These are phyloP conservation scores for Microstegium vimineum DNA, from an alignment of 176 grass and related monocot species.

Conservation along the genomic window DNA sequence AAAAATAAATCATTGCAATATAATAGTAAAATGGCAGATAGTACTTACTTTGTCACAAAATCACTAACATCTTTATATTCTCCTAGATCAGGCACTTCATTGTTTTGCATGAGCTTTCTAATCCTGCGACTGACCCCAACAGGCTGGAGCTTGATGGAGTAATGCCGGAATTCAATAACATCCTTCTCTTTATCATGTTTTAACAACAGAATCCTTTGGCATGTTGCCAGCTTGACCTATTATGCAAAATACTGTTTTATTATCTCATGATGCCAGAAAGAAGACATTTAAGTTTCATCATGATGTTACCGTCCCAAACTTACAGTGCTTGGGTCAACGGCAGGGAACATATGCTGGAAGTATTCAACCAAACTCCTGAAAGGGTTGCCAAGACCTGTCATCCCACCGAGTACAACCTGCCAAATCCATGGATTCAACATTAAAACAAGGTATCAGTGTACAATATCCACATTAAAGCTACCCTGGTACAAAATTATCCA, in stretches of 20 bases:
- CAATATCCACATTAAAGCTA: neutral
- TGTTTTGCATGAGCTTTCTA: slow-evolving; percentile 58
- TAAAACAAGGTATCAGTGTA: neutral
- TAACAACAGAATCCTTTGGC: slow-evolving; percentile 50
- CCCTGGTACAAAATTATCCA: neutral
- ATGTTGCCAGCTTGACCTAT: slow-evolving; percentile 54
- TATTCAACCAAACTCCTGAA: slow-evolving; percentile 38
- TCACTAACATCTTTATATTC: slow-evolving; percentile 60
- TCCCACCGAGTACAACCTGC: slow-evolving; percentile 53
- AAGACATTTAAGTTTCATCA: neutral
- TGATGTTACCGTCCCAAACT: neutral
- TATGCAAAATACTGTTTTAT: neutral
- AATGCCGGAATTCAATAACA: slow-evolving; percentile 54
- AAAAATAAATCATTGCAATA: neutral
- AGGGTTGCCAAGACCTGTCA: slow-evolving; percentile 35
- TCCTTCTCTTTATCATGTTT: slow-evolving; percentile 54
- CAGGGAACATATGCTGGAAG: slow-evolving; percentile 56
- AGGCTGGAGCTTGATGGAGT: slow-evolving; percentile 62
- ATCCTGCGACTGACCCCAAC: slow-evolving; percentile 59
- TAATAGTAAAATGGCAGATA: neutral
- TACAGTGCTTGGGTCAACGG: slow-evolving; percentile 60
- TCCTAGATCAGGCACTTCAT: slow-evolving; percentile 58
- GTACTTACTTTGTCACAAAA: slow-evolving; percentile 64
- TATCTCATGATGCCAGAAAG: neutral
- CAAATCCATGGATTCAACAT: slow-evolving; percentile 3